Base-by-base conservation (phyloP, 169 alveolate genomes). In the Cryptosporidium meleagridis region DNA sequence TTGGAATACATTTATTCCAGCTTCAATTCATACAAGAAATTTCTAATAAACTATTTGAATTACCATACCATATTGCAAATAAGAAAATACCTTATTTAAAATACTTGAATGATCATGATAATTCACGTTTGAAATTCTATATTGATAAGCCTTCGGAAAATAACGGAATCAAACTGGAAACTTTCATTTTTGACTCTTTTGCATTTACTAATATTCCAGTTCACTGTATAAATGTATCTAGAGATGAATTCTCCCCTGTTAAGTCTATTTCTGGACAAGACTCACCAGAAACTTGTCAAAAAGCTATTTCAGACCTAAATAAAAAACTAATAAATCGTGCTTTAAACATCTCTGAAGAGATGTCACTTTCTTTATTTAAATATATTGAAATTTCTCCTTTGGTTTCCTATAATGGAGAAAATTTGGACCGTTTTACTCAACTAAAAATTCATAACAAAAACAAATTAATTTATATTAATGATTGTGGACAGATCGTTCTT, bases 201-300 rank as follows among this genome's bases (percentile, higher is more conserved):
- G 73, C 86, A 7, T 73, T 91, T 35, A 70, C 92, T 21, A 91
- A 65, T 48, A 92, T 71, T 26, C 92, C 91, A 33, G 35, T 93
- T 9, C 73, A 85, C 8, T 87, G 58, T 85, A 41, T 85, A 37
- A 59, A 85, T 31, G 94, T 92, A 12, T 33, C 69, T 4, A 92
- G 97, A 85, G 87, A 75, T 12, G 95, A 95, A 69, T 95, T 95
- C 61, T 92, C 96, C 1, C 97, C 97, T 39, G 95, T 95, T n/a
- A 95, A 95, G 55, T 92, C 93, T 41, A 91, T 92, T 7, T 85
- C 59, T 21, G 97, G 97, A 41, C 85, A 72, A 12, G 96, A 94
- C 41, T 91, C 95, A 6, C 95, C 97, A 18, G 84, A 85, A 3
- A 45, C 71, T 16, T 80, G 80, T 45, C 89, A 80, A 65, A 18